Percentiles rank a stretch among this genome's conserved stretches.
Evolutionary conservation across 2,329 filamentous ascomycete genomes (phyloP).

Genomic region (Curvularia hawaiiensis): DNA sequence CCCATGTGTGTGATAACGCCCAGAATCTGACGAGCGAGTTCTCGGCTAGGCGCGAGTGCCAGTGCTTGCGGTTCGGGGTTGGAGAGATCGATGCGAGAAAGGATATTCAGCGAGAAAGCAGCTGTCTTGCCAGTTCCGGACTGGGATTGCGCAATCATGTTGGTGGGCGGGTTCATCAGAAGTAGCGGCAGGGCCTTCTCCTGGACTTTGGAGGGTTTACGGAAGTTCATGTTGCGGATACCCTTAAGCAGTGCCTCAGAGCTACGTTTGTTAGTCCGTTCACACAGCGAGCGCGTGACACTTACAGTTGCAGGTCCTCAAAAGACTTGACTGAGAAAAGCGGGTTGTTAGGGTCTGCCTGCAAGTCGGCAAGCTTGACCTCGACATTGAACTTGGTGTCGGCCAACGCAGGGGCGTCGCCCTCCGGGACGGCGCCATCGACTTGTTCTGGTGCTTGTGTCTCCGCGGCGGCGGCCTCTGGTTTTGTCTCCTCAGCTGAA

Average conservation of each 20-base stretch:
- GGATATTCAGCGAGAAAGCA: conserved; percentile 90
- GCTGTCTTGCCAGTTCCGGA: conserved; percentile 98
- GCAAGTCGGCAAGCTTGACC: conserved; percentile 88
- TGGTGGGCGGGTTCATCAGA: conserved; percentile 81
- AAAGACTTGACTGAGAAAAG: conserved; percentile 85
- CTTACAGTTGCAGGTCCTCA: conserved; percentile 83
- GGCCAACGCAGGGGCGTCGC: conserved; percentile 53
- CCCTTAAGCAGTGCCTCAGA: conserved; percentile 57
- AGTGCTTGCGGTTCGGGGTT: conserved; percentile 80
- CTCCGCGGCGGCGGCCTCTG: conserved; percentile 16
- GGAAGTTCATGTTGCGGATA: conserved; percentile 86
- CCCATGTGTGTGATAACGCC: conserved; percentile 85
- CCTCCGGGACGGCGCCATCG: conserved; percentile 54
- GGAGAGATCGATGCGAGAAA: conserved; percentile 80
- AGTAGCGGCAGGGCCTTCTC: conserved; percentile 92
- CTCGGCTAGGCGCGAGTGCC: conserved; percentile 88
- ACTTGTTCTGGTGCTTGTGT: conserved; percentile 32
- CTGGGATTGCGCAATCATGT: conserved; percentile 99
- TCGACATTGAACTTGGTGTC: conserved; percentile 88
- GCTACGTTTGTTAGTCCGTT: conserved; percentile 21
- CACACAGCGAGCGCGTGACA: conserved; percentile 22
- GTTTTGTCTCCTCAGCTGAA: conserved; percentile 22
- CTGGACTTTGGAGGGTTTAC: conserved; percentile 97
- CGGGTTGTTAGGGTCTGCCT: conserved; percentile 84
- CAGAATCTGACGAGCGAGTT: conserved; percentile 93